Conservation (phyloP, 495 filamentous ascomycete species). For the Pseudomonodictys pantanalensis region DNA sequence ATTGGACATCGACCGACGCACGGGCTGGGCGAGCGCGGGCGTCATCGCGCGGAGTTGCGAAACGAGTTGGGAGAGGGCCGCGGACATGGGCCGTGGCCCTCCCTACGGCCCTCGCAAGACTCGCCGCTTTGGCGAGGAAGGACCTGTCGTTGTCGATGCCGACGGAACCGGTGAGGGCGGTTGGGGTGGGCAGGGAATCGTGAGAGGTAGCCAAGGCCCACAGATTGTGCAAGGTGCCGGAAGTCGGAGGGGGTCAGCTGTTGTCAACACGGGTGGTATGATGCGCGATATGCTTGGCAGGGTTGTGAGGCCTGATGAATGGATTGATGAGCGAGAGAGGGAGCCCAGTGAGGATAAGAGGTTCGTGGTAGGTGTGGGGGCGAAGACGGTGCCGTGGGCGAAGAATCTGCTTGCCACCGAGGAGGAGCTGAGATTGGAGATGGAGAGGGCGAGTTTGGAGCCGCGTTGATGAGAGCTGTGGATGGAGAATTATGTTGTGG, state of each 20-base stretch:
- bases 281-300: background rate
- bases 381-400: constrained; percentile 52
- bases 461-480: background rate
- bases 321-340: constrained; percentile 39
- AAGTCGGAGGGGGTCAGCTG: too few relatives aligned
- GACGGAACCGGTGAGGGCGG: background rate
- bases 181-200: too few relatives aligned
- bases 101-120: constrained; percentile 53
- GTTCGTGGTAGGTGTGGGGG: constrained; percentile 48
- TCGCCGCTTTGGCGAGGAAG: constrained; percentile 11
- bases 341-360: constrained; percentile 46
- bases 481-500: background rate
- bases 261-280: too few relatives aligned
- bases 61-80: constrained; percentile 71
- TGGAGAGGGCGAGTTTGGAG: constrained; percentile 13
- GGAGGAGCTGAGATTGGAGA: constrained; percentile 48
- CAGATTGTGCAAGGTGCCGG: too few relatives aligned
- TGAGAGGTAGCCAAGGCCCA: too few relatives aligned
- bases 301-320: background rate
- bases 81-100: constrained; percentile 69
- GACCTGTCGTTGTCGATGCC: background rate
- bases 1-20: constrained; percentile 70
- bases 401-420: constrained; percentile 60
- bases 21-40: constrained; percentile 79
- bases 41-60: constrained; percentile 83